phyloP scores from a whole-genome alignment of 2,329 filamentous ascomycete species.

The Corinectria fuckeliana region DNA sequence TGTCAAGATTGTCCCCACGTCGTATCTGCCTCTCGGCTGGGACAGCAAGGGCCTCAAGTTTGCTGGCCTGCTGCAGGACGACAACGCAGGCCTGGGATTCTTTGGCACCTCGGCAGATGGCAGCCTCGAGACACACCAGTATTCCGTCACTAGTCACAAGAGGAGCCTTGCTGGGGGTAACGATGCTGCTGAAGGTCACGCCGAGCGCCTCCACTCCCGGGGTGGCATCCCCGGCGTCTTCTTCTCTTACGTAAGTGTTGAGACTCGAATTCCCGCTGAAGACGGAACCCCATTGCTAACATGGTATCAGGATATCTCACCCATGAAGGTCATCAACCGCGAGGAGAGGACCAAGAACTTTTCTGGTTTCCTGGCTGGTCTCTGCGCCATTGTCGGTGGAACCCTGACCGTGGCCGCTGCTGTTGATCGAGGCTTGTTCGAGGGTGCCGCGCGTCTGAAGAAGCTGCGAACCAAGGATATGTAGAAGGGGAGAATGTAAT shows the following conservation, averaged over 20 bases:
- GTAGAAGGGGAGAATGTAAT: slow-evolving; percentile 39
- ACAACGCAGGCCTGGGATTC: slow-evolving; percentile 70
- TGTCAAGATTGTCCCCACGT: slow-evolving; percentile 96
- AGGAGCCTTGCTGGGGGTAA: slow-evolving; percentile 83
- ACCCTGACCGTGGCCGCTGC: slow-evolving; percentile 96
- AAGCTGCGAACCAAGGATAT: slow-evolving; percentile 77
- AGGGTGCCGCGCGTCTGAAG: slow-evolving; percentile 83
- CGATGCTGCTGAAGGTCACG: slow-evolving; percentile 86
- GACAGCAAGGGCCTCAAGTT: slow-evolving; percentile 60
- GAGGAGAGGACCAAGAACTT: slow-evolving; percentile 91
- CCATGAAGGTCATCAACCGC: slow-evolving; percentile 99
- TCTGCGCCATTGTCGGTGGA: slow-evolving; percentile 93
- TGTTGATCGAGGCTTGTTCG: slow-evolving; percentile 88
- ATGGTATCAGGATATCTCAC: slow-evolving; percentile 81
- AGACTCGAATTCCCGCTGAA: not conserved
- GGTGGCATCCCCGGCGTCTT: slow-evolving; percentile 97
- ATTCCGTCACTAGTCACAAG: slow-evolving; percentile 97
- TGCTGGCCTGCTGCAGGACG: slow-evolving; percentile 50
- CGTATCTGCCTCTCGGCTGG: slow-evolving; percentile 92
- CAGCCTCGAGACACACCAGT: slow-evolving; percentile 96
- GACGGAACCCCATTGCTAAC: slow-evolving; percentile 23
- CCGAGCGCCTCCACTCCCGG: slow-evolving; percentile 86
- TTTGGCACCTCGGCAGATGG: slow-evolving; percentile 64
- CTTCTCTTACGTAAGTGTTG: slow-evolving; percentile 85
- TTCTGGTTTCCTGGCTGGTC: slow-evolving; percentile 87